A percentile compares a stretch with the other conserved stretches of the same genome.
phyloP scores from a whole-genome alignment of 345 rosid genomes.

The Passiflora organensis region DNA sequence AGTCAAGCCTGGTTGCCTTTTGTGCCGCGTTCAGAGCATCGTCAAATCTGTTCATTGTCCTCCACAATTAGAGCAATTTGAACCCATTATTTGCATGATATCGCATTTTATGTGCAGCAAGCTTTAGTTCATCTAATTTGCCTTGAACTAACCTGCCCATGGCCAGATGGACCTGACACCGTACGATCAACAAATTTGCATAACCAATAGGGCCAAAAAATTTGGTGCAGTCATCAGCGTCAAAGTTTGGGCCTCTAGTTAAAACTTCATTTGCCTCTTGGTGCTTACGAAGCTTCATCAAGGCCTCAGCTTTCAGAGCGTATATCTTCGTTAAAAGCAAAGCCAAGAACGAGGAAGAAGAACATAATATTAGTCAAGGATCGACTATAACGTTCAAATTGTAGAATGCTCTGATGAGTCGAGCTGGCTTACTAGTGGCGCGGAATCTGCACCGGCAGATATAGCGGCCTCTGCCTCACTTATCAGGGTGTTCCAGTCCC shows the following conservation, averaged over 20 bases:
- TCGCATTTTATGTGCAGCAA: too few species aligned
- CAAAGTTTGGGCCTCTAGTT: constrained; percentile 52
- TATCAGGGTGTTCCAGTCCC: constrained; percentile 70
- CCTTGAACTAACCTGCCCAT: constrained; percentile 62
- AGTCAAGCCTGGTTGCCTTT: constrained; percentile 61
- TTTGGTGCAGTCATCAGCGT: constrained; percentile 51
- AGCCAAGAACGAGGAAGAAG: neutral
- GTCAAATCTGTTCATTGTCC: constrained; percentile 38
- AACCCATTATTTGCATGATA: too few species aligned
- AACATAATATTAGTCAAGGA: neutral
- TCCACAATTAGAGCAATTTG: too few species aligned
- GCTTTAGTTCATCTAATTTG: too few species aligned
- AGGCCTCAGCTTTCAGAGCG: constrained; percentile 91
- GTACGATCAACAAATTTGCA: constrained; percentile 60
- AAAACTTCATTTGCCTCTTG: constrained; percentile 69
- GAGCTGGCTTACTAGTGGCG: constrained; percentile 48
- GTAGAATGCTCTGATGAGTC: too few species aligned
- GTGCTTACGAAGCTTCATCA: constrained; percentile 61
- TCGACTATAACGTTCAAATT: too few species aligned
- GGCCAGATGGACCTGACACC: constrained; percentile 80
- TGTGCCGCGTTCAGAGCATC: constrained; percentile 61
- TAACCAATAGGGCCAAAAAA: constrained; percentile 71
- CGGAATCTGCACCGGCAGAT: constrained; percentile 76
- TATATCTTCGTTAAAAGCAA: constrained; percentile 34
- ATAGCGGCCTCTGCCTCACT: constrained; percentile 54